These are phyloP conservation scores for Penicillium fimorum DNA, from an alignment of 495 filamentous ascomycete species.

Conservation along the genomic window DNA sequence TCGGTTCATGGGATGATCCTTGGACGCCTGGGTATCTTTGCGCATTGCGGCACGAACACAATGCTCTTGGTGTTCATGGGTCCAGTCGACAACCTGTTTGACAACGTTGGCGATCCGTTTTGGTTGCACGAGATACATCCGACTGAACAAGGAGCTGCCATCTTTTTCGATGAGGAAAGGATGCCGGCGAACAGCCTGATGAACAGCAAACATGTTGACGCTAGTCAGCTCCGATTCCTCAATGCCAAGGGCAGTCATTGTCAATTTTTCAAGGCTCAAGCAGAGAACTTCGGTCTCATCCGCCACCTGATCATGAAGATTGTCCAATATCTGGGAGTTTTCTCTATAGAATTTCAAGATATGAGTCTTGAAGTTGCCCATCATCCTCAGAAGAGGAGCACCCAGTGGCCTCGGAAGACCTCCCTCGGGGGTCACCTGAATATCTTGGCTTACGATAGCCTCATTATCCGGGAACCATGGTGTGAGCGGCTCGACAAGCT, in stretches of 20 bases:
- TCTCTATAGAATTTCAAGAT: constrained; percentile 38
- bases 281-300: constrained; percentile 47
- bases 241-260: constrained; percentile 49
- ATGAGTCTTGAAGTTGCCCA: constrained; percentile 32
- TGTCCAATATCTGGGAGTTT: constrained; percentile 52
- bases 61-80: constrained; percentile 57
- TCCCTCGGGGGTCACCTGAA: constrained; percentile 41
- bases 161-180: constrained; percentile 51
- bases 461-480: constrained; percentile 58
- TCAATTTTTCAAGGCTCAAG: constrained; percentile 63
- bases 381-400: constrained; percentile 33
- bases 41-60: constrained; percentile 29
- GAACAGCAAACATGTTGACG: constrained; percentile 64
- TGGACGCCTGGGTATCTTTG: constrained; percentile 18
- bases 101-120: constrained; percentile 45
- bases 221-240: constrained; percentile 44
- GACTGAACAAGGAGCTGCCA: constrained; percentile 39
- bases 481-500: constrained; percentile 57
- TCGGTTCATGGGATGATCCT: constrained; percentile 42
- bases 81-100: constrained; percentile 52
- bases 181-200: constrained; percentile 50
- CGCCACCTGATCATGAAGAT: constrained; percentile 46
- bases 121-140: constrained; percentile 49
- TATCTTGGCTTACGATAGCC: constrained; percentile 39
- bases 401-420: constrained; percentile 43